phyloP scores from a whole-genome alignment of 2,329 filamentous ascomycete genomes.

The Arthroderma uncinatum region DNA sequence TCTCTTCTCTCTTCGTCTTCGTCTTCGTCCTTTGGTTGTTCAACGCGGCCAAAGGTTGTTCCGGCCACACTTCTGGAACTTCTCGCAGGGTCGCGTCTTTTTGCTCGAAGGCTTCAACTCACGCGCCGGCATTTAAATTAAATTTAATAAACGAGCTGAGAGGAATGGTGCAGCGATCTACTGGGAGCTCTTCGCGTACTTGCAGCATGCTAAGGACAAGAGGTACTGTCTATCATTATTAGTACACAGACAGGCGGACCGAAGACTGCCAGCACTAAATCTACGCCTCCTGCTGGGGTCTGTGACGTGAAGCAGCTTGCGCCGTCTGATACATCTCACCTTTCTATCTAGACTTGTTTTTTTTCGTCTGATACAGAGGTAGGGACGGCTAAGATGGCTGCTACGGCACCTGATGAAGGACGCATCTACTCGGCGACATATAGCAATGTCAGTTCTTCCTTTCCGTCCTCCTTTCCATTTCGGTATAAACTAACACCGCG shows the following conservation, averaged over 20 bases:
- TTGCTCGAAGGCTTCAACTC: neutral
- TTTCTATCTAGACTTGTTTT: too few species aligned
- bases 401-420: constrained; percentile 28
- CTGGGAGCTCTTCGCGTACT: neutral
- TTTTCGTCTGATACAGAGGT: neutral
- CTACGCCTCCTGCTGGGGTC: too few species aligned
- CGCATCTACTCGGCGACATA: constrained; percentile 55
- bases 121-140: neutral
- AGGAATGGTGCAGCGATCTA: neutral
- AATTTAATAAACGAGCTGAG: neutral
- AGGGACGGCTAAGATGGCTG: constrained; percentile 10
- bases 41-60: neutral
- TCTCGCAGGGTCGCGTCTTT: too few species aligned
- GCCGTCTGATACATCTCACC: too few species aligned
- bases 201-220: neutral
- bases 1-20: neutral
- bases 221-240: neutral
- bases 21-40: neutral
- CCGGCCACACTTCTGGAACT: neutral
- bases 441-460: constrained; percentile 43
- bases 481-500: constrained; percentile 7
- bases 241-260: too few species aligned
- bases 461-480: constrained; percentile 5
- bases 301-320: too few species aligned
- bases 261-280: too few species aligned